Base-by-base conservation (phyloP, 2,329 filamentous ascomycete species). In the Rhinocladiella similis region DNA sequence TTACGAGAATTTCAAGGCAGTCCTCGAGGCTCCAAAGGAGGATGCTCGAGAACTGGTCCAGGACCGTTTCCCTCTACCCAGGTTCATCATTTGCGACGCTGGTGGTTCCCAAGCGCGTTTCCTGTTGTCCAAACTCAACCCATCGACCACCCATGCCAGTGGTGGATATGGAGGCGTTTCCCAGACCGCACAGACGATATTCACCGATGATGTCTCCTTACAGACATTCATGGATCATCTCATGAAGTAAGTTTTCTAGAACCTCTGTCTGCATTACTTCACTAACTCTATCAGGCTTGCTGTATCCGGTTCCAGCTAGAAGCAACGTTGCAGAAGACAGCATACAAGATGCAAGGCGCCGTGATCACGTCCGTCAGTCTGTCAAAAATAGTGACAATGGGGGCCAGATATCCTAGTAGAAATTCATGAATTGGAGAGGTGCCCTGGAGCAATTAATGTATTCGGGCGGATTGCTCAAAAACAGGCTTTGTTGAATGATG, bases 181-280 rank as follows among this genome's bases (percentile, higher is more conserved):
- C 27, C 90, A 93, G 69, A 92, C 89, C 46, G 92, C 93, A 7
- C 94, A 99, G 75, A 99, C 94, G 4, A 99, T 99, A 67, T 99
- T 99, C 77, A 99, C 94, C 1, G 94, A 99, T 69, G 94, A 99
- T 73, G 94, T 99, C 53, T 97, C 91, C 53, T 78, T 99, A 70
- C 93, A 97, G 75, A 97, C 93, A 1, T 99, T 99, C 72, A 99
- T 99, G 94, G 94, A 99, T 69, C 92, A 97, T 76, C 79, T 99
- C 72, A 99, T 99, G 94, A 99, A 99, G 90, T 92, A 80, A 76
- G 87, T 81, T 20, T 9, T 5, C 2, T 45, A 19, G 25, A n/a
- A n/a, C n/a, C 12, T 13, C 14, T n/a, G 38, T 38, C 48, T 10
- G 27, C 35, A 41, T 56, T 42, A 10, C 29, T 33, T 33, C 3